phyloP scores from a whole-genome alignment of 179 eudicot species.

The Amaranthus tricolor region DNA sequence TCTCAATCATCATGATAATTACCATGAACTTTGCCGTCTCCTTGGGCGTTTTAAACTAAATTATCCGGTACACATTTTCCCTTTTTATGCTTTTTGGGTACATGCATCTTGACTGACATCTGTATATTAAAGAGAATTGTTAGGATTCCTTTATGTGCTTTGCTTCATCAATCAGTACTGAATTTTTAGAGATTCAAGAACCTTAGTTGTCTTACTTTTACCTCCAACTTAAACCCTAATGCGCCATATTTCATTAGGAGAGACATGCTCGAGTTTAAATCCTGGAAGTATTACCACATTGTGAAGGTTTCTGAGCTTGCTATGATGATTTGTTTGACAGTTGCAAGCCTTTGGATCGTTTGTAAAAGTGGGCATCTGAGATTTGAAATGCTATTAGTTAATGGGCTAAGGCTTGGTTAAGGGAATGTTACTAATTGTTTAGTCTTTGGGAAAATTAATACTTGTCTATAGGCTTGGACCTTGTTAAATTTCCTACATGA shows the following conservation, averaged over 20 bases:
- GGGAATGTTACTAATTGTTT: neutral
- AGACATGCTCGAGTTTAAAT: neutral
- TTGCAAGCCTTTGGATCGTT: neutral
- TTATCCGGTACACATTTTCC: slow-evolving; percentile 58
- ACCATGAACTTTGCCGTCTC: slow-evolving; percentile 94
- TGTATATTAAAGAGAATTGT: neutral
- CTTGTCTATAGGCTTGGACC: no score
- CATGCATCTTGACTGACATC: no score
- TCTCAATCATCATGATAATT: slow-evolving; percentile 91
- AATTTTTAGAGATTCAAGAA: neutral
- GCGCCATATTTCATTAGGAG: neutral
- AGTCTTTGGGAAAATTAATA: no score
- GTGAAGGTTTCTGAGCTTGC: neutral
- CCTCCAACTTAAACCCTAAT: neutral
- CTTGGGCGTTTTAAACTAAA: slow-evolving; percentile 84
- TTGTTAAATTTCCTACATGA: no score
- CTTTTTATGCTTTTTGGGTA: neutral
- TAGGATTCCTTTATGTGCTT: neutral
- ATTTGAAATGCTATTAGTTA: no score
- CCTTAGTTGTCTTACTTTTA: neutral
- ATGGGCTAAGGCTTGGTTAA: neutral
- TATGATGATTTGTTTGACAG: neutral
- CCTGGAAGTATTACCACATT: neutral
- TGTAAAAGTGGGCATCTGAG: neutral
- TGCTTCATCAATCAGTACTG: neutral